Evolutionary conservation across 805 yeast species (phyloP), one percentile per base, ranked within the genome.

Genomic region (Aciculoconidium aculeatum): DNA sequence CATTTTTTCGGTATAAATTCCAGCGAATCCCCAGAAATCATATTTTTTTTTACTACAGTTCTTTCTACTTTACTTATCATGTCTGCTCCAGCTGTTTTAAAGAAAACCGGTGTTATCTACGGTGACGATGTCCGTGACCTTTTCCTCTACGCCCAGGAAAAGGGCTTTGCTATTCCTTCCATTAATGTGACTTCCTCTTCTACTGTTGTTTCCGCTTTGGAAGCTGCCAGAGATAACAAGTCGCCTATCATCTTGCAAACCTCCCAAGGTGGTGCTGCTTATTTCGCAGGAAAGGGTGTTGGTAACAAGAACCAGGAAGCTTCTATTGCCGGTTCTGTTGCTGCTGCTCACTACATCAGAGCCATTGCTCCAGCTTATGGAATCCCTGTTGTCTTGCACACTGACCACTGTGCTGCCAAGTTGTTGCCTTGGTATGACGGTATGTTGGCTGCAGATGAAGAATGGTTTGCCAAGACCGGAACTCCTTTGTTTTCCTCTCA

Each of bases 251-350:
- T 92, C 61, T 70, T 92, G 59, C 98, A 92, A 72, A 78, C 90
- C 49, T 90, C 97, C 39, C 87, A 92, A 67, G 98, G 98, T 72
- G 98, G 98, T 75, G 95, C 98, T 49, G 97, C 97, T 43, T 92
- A 78, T 85, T 92, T 92, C 62, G 98, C 98, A 44, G 98, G 98
- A 72, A 92, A 92, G 79, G 98, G 97, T 72, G 87, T 92, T 49
- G 73, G 75, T 62, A 92, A 92, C 83, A 73, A 72, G 53, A 80
- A 85, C 73, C 97, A 92, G 72, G 69, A 70, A 54, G 98, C 97
- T 39, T 81, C 97, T 41, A 84, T 92, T 66, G 80, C 78, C 37
- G 98, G 98, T 67, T 67, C 95, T 57, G 60, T 92, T 57, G 96
- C 98, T 51, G 97, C 96, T 57, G 98, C 95, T 44, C 96, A 85